Base-by-base conservation (phyloP, 768 basidiomycete genomes). In the Suillus weaverae region DNA sequence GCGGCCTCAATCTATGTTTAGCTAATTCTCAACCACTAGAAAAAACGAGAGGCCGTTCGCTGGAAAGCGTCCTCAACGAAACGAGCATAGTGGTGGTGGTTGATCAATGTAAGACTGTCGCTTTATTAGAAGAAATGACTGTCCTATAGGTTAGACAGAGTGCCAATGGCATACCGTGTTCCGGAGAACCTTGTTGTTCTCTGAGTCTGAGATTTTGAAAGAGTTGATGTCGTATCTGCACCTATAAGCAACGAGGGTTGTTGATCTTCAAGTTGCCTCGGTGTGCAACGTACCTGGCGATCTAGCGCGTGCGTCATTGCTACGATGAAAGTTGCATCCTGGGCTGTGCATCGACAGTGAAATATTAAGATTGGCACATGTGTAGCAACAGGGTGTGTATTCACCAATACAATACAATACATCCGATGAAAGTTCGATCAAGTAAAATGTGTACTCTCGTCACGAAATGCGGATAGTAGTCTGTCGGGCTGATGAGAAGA, bases 161-260 rank as follows among this genome's bases (percentile, higher is more conserved):
- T 33, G 85, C 87, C 20, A 80, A 87, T 65, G n/a, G n/a, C n/a
- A n/a, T n/a, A 84, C 84, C 0, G 94, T 92, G 5, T 94, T 97
- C 83, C 84, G 91, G 66, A 88, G 95, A 5, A 83, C 87, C 4
- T 77, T 96, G 68, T 86, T 88, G 1, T 98, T 97, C 84, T 89
- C 89, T 0, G 96, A 98, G 77, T 79, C 81, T 50, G 84, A 86
- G 7, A 88, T 94, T 32, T 77, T 97, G 70, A 71, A 72, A 6
- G 87, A 91, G 68, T 82, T 95, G 54, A 70, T 72, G 6, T 86
- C 90, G 67, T 82, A n/a, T n/a, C n/a, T n/a, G n/a, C n/a, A n/a
- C n/a, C n/a, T n/a, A n/a, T n/a, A n/a, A n/a, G n/a, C n/a, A n/a
- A n/a, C n/a, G n/a, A n/a, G n/a, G n/a, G n/a, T n/a, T n/a, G n/a